These are phyloP conservation scores for Megacollybia marginata DNA, from an alignment of 768 basidiomycete genomes.

Conservation along the genomic window DNA sequence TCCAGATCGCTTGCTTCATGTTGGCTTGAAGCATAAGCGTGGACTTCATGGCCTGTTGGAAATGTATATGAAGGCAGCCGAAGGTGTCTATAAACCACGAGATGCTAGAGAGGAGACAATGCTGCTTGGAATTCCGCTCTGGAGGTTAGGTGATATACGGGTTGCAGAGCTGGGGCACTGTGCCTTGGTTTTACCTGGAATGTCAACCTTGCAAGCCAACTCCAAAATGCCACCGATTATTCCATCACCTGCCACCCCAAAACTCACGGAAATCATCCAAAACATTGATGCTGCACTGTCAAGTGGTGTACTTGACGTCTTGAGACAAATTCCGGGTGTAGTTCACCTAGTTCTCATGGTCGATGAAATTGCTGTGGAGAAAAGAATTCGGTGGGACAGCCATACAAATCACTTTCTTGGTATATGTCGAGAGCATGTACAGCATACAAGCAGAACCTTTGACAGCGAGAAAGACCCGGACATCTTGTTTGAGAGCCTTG, in stretches of 20 bases:
- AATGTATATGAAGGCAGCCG: background rate
- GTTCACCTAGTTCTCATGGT: slow-evolving; percentile 19
- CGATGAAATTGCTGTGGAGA: slow-evolving; percentile 21
- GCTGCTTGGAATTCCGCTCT: background rate
- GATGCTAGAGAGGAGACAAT: background rate
- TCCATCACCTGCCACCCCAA: background rate
- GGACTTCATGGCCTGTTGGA: background rate
- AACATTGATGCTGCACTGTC: background rate
- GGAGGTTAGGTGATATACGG: background rate
- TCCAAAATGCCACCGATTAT: background rate
- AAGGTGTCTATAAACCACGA: background rate
- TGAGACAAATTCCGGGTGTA: background rate
- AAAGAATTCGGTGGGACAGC: slow-evolving; percentile 16
- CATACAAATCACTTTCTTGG: slow-evolving; percentile 19
- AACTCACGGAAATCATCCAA: background rate
- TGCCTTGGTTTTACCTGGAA: background rate
- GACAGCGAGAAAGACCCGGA: slow-evolving; percentile 13
- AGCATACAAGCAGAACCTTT: slow-evolving; percentile 12
- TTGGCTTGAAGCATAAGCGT: background rate
- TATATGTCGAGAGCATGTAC: slow-evolving; percentile 18
- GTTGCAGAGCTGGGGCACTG: background rate
- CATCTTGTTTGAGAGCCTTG: slow-evolving; percentile 13
- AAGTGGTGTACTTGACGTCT: slow-evolving; percentile 2
- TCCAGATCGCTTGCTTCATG: background rate
- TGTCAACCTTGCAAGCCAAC: background rate